Evolutionary conservation across 345 rosid genomes (phyloP).

Genomic region (Citrus cavaleriei): DNA sequence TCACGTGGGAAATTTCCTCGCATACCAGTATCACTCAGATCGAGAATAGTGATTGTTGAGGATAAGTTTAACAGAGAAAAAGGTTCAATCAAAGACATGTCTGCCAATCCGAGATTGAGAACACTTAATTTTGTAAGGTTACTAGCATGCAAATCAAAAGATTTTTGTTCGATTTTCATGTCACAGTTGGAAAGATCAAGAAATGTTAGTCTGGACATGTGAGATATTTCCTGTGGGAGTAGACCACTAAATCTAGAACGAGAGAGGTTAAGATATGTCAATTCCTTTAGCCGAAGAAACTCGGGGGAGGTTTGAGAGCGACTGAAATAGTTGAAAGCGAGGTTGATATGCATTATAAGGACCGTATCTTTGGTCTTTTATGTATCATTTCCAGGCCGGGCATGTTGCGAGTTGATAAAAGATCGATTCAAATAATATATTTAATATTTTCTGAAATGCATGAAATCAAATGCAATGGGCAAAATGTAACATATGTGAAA

Average conservation of each 20-base stretch:
- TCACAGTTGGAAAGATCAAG: background rate
- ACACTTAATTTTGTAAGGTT: constrained; percentile 10
- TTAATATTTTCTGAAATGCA: no score
- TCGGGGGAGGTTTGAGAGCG: no score
- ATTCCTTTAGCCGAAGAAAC: background rate
- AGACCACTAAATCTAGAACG: background rate
- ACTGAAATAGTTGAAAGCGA: no score
- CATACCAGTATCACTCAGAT: background rate
- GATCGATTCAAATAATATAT: no score
- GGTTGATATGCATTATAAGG: no score
- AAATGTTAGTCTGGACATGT: background rate
- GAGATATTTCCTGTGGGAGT: background rate
- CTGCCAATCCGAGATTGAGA: background rate
- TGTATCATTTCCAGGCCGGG: no score
- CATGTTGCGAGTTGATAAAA: no score
- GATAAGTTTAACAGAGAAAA: constrained; percentile 10
- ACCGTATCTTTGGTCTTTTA: no score
- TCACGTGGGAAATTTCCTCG: background rate
- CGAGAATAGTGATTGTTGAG: constrained; percentile 3
- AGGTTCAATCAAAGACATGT: background rate
- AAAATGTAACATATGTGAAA: no score
- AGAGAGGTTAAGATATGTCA: constrained; percentile 13
- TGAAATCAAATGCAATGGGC: no score
- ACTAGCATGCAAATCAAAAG: background rate
- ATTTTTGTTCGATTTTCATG: background rate